phyloP scores from a whole-genome alignment of 371 early-diverging fungal genomes.

The Apophysomyces sp. region DNA sequence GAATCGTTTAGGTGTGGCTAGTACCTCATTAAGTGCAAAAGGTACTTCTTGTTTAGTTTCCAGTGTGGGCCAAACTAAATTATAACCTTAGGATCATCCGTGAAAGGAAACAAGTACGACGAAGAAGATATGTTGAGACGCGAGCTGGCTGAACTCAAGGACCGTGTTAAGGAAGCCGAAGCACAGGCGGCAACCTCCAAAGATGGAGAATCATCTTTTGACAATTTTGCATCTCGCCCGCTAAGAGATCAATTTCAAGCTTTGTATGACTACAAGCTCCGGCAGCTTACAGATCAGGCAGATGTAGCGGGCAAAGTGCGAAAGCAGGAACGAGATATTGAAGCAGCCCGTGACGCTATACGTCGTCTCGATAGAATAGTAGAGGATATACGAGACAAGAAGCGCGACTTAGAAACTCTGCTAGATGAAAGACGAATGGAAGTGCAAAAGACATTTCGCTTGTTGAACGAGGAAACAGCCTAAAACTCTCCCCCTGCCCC shows the following conservation, averaged over 20 bases:
- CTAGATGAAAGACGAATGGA: constrained; percentile 30
- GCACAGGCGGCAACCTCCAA: constrained; percentile 23
- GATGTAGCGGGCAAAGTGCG: constrained; percentile 48
- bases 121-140: constrained; percentile 50
- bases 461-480: constrained; percentile 14
- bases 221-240: constrained; percentile 44
- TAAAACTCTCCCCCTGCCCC: background rate
- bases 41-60: constrained; percentile 4
- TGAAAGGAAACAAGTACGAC: constrained; percentile 36
- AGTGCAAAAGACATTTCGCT: constrained; percentile 27
- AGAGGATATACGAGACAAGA: constrained; percentile 47
- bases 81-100: constrained; percentile 15
- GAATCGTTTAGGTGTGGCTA: constrained; percentile 50
- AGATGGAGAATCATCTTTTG: constrained; percentile 14
- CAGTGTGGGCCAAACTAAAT: background rate
- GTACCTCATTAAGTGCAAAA: constrained; percentile 43
- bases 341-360: constrained; percentile 49
- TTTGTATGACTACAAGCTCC: constrained; percentile 48
- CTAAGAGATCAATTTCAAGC: constrained; percentile 51
- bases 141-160: constrained; percentile 41
- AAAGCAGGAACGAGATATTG: constrained; percentile 51
- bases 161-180: constrained; percentile 44
- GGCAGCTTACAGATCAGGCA: constrained; percentile 47
- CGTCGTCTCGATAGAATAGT: constrained; percentile 45
- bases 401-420: constrained; percentile 40